phyloP scores from a whole-genome alignment of 257 asterid genomes.

The Plantago elongata region DNA sequence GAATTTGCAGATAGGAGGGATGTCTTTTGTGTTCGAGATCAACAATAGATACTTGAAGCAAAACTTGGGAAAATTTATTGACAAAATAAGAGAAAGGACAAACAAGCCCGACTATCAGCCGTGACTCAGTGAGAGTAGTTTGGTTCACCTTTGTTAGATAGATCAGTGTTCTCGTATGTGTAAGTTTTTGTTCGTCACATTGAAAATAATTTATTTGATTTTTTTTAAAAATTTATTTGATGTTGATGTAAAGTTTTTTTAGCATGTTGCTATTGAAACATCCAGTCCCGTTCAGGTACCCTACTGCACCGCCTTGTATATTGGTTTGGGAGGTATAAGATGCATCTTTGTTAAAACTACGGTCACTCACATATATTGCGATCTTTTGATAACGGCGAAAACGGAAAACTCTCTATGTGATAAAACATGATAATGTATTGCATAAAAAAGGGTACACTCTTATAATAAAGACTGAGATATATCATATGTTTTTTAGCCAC shows the following conservation, averaged over 20 bases:
- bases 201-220: slow-evolving; percentile 15
- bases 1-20: slow-evolving; percentile 57
- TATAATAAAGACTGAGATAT: too few species aligned
- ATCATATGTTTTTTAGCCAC: too few species aligned
- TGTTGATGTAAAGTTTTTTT: slow-evolving; percentile 27
- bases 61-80: slow-evolving; percentile 32
- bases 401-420: too few species aligned
- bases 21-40: slow-evolving; percentile 73
- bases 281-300: slow-evolving; percentile 7
- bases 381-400: too few species aligned
- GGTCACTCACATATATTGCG: too few species aligned
- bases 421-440: too few species aligned
- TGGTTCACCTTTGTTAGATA: slow-evolving; percentile 19
- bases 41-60: slow-evolving; percentile 51
- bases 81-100: slow-evolving; percentile 31
- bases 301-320: slow-evolving; percentile 9
- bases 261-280: slow-evolving; percentile 12
- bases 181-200: slow-evolving; percentile 14
- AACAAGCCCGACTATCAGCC: slow-evolving; percentile 30
- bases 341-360: too few species aligned
- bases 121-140: slow-evolving; percentile 12
- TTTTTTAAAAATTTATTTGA: too few species aligned
- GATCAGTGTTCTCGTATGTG: slow-evolving; percentile 11
- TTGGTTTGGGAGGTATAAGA: background rate
- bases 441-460: too few species aligned